Evolutionary conservation across 306 rosid species (phyloP).

Genomic region (Malus fusca): DNA sequence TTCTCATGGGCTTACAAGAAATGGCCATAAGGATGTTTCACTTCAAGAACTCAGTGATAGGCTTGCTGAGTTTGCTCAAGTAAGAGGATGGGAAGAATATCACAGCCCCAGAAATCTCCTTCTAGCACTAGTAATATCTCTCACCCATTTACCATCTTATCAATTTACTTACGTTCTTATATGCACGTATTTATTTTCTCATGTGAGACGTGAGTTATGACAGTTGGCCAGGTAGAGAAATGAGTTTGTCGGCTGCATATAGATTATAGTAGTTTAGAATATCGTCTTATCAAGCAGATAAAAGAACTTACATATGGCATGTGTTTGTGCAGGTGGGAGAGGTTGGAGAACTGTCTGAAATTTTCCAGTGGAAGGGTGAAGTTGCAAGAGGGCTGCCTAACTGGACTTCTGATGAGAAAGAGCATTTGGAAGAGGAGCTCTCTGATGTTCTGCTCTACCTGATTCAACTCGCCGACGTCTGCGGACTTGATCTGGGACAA

Average conservation of each 20-base stretch:
- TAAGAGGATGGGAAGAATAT: constrained; percentile 72
- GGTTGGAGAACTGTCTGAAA: constrained; percentile 75
- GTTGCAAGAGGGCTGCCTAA: constrained; percentile 71
- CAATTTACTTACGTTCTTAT: not conserved
- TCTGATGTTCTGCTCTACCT: constrained; percentile 74
- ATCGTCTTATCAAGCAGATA: no score
- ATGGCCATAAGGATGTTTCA: constrained; percentile 39
- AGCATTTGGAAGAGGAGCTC: constrained; percentile 69
- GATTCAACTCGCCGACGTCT: constrained; percentile 61
- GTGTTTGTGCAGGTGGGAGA: constrained; percentile 53
- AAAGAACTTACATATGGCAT: not conserved
- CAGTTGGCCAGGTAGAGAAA: not conserved
- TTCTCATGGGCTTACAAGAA: constrained; percentile 25
- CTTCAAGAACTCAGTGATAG: constrained; percentile 58
- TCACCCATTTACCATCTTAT: not conserved
- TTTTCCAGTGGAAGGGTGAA: constrained; percentile 83
- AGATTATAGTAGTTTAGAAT: not conserved
- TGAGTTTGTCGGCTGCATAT: not conserved
- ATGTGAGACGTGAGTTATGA: not conserved
- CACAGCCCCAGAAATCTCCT: constrained; percentile 86
- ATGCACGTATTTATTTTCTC: not conserved
- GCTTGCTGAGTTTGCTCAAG: constrained; percentile 64
- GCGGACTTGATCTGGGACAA: constrained; percentile 72
- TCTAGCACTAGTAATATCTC: constrained; percentile 45
- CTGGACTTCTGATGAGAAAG: constrained; percentile 65